A percentile compares a stretch with the other conserved stretches of the same genome.
phyloP scores from a whole-genome alignment of 345 rosid species.

The Sonneratia alba region DNA sequence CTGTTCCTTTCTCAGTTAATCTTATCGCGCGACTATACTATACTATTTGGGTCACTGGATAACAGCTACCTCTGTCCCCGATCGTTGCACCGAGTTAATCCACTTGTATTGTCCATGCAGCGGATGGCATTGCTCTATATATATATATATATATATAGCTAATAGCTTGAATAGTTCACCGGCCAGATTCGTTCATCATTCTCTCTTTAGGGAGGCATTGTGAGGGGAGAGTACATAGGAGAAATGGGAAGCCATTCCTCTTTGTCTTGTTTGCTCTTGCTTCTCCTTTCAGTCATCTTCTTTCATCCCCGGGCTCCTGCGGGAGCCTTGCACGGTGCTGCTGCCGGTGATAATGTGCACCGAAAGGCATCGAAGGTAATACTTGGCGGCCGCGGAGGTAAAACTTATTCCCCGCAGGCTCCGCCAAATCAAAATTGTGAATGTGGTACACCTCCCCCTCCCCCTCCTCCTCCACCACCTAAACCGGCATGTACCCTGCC shows the following conservation, averaged over 20 bases:
- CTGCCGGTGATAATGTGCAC: not conserved
- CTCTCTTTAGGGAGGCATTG: not conserved
- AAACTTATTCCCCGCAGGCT: too few species aligned
- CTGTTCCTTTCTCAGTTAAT: not conserved
- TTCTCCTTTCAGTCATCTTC: slow-evolving; percentile 1
- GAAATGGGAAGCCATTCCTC: not conserved
- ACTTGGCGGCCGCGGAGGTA: slow-evolving; percentile 2
- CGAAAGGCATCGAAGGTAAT: slow-evolving; percentile 4
- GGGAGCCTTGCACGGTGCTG: not conserved
- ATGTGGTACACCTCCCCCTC: not conserved
- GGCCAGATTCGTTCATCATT: not conserved
- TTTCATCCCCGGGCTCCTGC: not conserved
- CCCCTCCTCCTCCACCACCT: not conserved
- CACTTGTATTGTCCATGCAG: not conserved
- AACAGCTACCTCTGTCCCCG: too few species aligned
- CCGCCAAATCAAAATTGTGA: too few species aligned
- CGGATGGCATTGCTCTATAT: not conserved
- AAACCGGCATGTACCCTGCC: not conserved
- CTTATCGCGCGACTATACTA: not conserved
- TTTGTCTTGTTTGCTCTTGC: not conserved
- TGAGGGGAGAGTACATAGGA: not conserved
- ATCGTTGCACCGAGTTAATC: too few species aligned
- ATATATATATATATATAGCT: not conserved
- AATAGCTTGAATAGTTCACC: not conserved
- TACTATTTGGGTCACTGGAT: too few species aligned